phyloP scores from a whole-genome alignment of 2,329 filamentous ascomycete species.

The Exophiala calicioides region DNA sequence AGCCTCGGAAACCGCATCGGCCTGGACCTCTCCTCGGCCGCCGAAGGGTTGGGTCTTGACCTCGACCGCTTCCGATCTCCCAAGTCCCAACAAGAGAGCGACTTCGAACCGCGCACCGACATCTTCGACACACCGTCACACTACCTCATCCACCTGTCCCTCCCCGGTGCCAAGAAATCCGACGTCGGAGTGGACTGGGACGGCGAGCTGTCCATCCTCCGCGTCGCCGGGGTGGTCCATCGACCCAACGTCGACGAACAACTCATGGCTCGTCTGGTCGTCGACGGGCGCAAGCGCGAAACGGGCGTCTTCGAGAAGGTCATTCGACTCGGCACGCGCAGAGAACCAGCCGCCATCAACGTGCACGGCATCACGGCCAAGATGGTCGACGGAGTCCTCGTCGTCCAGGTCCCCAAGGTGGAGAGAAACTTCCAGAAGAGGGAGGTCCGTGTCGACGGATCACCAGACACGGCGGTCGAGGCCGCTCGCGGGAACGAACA shows the following conservation, averaged over 20 bases:
- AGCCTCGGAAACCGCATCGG: constrained; percentile 36
- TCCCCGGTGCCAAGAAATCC: constrained; percentile 77
- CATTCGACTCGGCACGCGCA: constrained; percentile 57
- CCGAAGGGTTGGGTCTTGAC: constrained; percentile 31
- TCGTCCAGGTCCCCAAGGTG: constrained; percentile 74
- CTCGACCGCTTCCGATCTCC: constrained; percentile 15
- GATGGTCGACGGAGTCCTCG: constrained; percentile 75
- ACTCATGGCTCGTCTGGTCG: constrained; percentile 63
- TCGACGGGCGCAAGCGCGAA: constrained; percentile 71
- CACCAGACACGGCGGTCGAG: constrained; percentile 35
- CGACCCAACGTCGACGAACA: constrained; percentile 70
- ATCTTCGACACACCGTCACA: constrained; percentile 68
- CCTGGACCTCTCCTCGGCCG: constrained; percentile 31
- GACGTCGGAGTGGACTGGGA: constrained; percentile 78
- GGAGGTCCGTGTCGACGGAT: constrained; percentile 49
- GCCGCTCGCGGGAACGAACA: constrained; percentile 42
- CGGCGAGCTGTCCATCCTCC: constrained; percentile 64
- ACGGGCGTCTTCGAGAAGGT: constrained; percentile 74
- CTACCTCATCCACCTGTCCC: constrained; percentile 70
- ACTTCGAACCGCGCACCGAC: constrained; percentile 53
- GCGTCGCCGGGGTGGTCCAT: constrained; percentile 71
- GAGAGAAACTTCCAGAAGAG: constrained; percentile 53
- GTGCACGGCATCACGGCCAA: constrained; percentile 69
- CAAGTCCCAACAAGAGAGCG: constrained; percentile 30
- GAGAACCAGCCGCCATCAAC: constrained; percentile 64